A percentile compares a stretch with the other conserved stretches of the same genome.
Evolutionary conservation across 106 monocot genomes (phyloP).

Genomic region (Alisma plantagoaquatica): DNA sequence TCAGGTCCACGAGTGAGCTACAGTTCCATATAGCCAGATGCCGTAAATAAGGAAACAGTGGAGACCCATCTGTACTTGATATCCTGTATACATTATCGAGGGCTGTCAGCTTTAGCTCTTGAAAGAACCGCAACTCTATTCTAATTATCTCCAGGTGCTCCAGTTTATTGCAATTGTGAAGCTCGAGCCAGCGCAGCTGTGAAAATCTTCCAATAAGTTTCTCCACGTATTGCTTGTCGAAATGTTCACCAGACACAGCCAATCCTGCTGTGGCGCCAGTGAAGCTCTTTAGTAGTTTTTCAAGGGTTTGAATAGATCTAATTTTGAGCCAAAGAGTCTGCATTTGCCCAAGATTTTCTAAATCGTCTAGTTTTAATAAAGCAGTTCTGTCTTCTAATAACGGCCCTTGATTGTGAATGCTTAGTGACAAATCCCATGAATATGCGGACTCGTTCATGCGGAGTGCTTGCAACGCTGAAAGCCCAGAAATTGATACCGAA

Average conservation of each 20-base stretch:
- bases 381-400: neutral
- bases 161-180: neutral
- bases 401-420: neutral
- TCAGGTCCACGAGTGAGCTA: neutral
- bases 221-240: neutral
- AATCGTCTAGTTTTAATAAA: neutral
- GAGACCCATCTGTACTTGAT: neutral
- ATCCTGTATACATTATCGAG: too few relatives aligned
- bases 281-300: neutral
- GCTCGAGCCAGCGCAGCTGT: neutral
- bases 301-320: neutral
- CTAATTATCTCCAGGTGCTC: neutral
- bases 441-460: neutral
- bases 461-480: neutral
- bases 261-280: neutral
- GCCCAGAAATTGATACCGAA: neutral
- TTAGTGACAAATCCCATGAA: neutral
- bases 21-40: neutral
- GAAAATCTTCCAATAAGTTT: neutral
- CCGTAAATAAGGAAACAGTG: neutral
- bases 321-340: neutral
- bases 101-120: neutral
- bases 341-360: neutral
- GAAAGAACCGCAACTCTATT: neutral
- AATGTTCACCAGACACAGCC: neutral